Evolutionary conservation across 23 red algal species (phyloP).

Genomic region (Rhodosorus marinus): DNA sequence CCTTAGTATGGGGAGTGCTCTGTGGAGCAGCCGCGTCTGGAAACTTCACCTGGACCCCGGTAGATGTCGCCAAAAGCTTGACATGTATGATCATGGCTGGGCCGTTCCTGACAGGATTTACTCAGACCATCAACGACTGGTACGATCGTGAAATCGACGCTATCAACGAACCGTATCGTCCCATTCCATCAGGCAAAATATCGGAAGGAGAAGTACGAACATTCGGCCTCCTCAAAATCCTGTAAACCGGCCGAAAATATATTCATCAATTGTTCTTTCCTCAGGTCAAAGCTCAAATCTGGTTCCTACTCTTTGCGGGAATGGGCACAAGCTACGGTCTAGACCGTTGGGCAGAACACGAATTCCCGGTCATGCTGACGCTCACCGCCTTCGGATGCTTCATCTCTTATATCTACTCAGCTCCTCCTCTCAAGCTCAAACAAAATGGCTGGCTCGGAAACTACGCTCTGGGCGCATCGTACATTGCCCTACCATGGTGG

Average conservation of each 20-base stretch:
- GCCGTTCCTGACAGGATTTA: slow-evolving; percentile 85
- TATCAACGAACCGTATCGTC: slow-evolving; percentile 95
- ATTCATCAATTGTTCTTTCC: no score
- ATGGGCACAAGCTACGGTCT: slow-evolving; percentile 38
- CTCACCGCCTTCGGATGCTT: slow-evolving; percentile 62
- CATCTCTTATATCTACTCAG: slow-evolving; percentile 91
- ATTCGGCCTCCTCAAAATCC: no score
- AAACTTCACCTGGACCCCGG: slow-evolving; percentile 50
- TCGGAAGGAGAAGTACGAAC: slow-evolving; percentile 45
- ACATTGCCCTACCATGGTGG: slow-evolving; percentile 97
- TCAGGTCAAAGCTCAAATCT: slow-evolving; percentile 72
- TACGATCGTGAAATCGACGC: slow-evolving; percentile 92
- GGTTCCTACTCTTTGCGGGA: slow-evolving; percentile 28
- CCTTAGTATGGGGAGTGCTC: slow-evolving; percentile 86
- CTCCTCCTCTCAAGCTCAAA: slow-evolving; percentile 94
- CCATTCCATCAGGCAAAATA: slow-evolving; percentile 84
- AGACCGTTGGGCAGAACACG: slow-evolving; percentile 64
- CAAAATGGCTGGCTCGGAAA: slow-evolving; percentile 93
- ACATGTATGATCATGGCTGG: slow-evolving; percentile 83
- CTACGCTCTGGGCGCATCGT: slow-evolving; percentile 87
- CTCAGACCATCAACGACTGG: slow-evolving; percentile 92
- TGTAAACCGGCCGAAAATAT: no score
- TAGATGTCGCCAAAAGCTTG: slow-evolving; percentile 37
- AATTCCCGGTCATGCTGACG: slow-evolving; percentile 26
- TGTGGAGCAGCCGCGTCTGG: slow-evolving; percentile 96